A percentile compares a stretch with the other conserved stretches of the same genome.
Evolutionary conservation across 371 early-diverging fungal genomes (phyloP).

Genomic region (Mucor irregularis): DNA sequence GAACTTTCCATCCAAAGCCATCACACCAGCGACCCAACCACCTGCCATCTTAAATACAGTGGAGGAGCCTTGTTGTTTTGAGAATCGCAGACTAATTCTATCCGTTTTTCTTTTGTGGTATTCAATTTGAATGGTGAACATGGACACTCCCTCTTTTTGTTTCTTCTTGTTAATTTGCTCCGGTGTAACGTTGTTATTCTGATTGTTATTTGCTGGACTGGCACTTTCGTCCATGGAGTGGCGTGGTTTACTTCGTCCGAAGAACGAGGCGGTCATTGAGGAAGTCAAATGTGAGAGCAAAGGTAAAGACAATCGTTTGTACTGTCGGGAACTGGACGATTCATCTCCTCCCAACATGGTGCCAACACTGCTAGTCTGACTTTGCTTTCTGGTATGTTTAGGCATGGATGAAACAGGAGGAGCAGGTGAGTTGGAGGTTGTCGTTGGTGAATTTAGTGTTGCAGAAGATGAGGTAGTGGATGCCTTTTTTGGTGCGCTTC

Average conservation of each 20-base stretch:
- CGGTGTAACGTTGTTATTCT: neutral
- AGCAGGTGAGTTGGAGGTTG: neutral
- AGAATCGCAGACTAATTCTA: constrained; percentile 32
- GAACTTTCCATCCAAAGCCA: constrained; percentile 31
- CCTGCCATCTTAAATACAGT: constrained; percentile 50
- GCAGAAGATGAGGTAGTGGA: neutral
- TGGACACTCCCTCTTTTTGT: constrained; percentile 36
- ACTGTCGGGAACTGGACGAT: neutral
- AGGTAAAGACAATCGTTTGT: constrained; percentile 32
- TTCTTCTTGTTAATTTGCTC: constrained; percentile 10
- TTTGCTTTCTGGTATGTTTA: constrained; percentile 7
- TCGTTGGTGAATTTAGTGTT: neutral
- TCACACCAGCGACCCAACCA: constrained; percentile 45
- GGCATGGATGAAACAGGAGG: neutral
- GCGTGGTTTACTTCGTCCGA: constrained; percentile 32
- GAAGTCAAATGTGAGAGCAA: constrained; percentile 42
- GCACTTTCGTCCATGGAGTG: constrained; percentile 29
- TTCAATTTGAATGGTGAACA: constrained; percentile 36
- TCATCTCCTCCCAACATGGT: constrained; percentile 5
- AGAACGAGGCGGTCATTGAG: constrained; percentile 47
- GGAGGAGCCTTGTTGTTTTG: constrained; percentile 38
- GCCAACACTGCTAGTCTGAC: constrained; percentile 21
- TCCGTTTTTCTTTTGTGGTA: constrained; percentile 16
- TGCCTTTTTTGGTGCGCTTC: constrained; percentile 23
- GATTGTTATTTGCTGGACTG: neutral